Conservation (phyloP, 2,329 filamentous ascomycete genomes). For the Lecanicillium sp. region DNA sequence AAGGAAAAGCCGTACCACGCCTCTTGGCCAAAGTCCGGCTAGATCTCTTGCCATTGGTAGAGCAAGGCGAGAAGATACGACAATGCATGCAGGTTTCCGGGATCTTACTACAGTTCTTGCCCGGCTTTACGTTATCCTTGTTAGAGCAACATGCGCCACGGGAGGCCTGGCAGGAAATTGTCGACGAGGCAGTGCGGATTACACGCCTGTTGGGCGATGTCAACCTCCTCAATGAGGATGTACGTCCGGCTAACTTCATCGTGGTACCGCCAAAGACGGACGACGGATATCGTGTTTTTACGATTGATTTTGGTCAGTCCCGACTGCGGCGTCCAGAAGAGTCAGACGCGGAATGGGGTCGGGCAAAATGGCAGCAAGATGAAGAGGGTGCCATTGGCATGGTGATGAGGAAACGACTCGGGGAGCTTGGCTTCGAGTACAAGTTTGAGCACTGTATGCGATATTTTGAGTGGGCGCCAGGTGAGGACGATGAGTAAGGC, state of each 20-base stretch:
- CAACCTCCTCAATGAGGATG: conserved; percentile 16
- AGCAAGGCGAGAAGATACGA: neutral
- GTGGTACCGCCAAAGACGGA: conserved; percentile 6
- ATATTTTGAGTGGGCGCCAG: conserved; percentile 10
- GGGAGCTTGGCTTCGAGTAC: conserved; percentile 11
- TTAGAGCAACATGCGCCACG: conserved; percentile 5
- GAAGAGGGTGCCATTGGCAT: conserved; percentile 15
- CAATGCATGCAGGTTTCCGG: conserved; percentile 11
- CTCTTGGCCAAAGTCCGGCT: conserved; percentile 11
- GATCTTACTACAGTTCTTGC: conserved; percentile 14
- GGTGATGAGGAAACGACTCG: conserved; percentile 10
- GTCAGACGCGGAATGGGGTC: conserved; percentile 14
- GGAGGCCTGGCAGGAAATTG: conserved; percentile 12
- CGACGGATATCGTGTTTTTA: conserved; percentile 11
- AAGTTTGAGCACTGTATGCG: conserved; percentile 5
- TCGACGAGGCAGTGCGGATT: conserved; percentile 14
- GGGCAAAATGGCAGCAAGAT: conserved; percentile 13
- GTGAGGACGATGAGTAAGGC: conserved; percentile 5
- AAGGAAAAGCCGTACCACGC: conserved; percentile 13
- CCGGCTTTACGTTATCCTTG: conserved; percentile 10
- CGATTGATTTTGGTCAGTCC: conserved; percentile 18
- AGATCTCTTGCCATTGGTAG: neutral
- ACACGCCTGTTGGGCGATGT: conserved; percentile 14
- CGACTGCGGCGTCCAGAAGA: conserved; percentile 13
- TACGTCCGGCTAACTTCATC: conserved; percentile 17